A percentile compares a stretch with the other conserved stretches of the same genome.
phyloP scores from a whole-genome alignment of 2,329 filamentous ascomycete genomes.

The Fusarium aywerte region DNA sequence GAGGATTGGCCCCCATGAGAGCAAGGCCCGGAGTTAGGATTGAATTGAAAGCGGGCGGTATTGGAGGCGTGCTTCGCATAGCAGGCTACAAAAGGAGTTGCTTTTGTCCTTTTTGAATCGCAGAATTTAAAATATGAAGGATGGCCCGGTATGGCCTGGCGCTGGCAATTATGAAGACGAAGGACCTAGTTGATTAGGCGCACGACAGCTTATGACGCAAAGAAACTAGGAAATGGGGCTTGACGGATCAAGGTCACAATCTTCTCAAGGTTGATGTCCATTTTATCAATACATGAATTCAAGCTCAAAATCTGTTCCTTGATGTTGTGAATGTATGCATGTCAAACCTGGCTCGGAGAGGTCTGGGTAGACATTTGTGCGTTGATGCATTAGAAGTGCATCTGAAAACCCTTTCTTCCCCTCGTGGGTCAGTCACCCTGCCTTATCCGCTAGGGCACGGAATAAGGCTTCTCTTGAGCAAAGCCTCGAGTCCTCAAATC shows the following conservation, averaged over 20 bases:
- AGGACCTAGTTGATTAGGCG: slow-evolving; percentile 38
- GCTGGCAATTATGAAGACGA: slow-evolving; percentile 37
- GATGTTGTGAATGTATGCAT: neutral
- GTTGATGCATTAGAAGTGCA: neutral
- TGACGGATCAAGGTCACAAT: slow-evolving; percentile 15
- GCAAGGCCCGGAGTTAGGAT: slow-evolving; percentile 45
- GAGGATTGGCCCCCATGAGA: slow-evolving; percentile 31
- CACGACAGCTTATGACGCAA: slow-evolving; percentile 35
- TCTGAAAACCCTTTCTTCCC: neutral
- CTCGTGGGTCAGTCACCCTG: neutral
- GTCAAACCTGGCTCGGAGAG: neutral
- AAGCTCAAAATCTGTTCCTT: slow-evolving; percentile 20
- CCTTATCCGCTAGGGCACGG: too few species aligned
- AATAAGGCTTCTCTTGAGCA: neutral
- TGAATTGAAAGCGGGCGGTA: slow-evolving; percentile 40
- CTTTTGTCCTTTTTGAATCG: slow-evolving; percentile 44
- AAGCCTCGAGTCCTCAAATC: neutral
- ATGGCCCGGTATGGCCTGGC: slow-evolving; percentile 41
- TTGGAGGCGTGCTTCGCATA: slow-evolving; percentile 32
- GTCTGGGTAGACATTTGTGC: neutral
- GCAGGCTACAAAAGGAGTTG: slow-evolving; percentile 36
- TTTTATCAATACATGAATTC: slow-evolving; percentile 31
- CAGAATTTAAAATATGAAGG: slow-evolving; percentile 28
- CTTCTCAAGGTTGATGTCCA: neutral
- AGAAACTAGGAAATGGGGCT: slow-evolving; percentile 35